These are phyloP conservation scores for Prunus mira DNA, from an alignment of 306 rosid genomes.

Conservation along the genomic window DNA sequence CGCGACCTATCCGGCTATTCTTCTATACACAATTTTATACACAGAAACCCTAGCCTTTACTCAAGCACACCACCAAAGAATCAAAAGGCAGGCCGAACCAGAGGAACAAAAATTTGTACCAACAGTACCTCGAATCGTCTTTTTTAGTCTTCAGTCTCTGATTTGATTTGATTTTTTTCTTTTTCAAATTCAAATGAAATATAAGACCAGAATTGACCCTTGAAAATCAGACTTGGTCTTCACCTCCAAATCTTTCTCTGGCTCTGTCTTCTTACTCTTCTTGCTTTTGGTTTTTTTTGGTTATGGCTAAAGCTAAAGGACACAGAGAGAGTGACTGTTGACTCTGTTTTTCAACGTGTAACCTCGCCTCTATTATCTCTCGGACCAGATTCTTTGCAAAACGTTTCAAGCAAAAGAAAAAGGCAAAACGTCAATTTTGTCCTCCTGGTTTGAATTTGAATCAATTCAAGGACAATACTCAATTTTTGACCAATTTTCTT, in stretches of 20 bases:
- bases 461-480: too few relatives aligned
- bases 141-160: not conserved
- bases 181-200: not conserved
- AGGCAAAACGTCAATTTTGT: too few relatives aligned
- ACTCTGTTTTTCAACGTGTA: not conserved
- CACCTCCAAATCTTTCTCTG: not conserved
- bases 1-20: not conserved
- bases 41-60: not conserved
- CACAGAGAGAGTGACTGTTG: not conserved
- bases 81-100: not conserved
- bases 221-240: not conserved
- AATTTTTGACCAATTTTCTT: too few relatives aligned
- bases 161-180: not conserved
- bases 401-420: not conserved
- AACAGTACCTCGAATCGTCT: not conserved
- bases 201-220: not conserved
- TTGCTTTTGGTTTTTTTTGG: not conserved
- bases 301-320: not conserved
- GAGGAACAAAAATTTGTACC: not conserved
- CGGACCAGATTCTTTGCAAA: not conserved
- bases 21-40: not conserved
- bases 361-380: not conserved
- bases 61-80: not conserved
- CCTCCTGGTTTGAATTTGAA: too few relatives aligned
- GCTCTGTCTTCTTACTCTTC: not conserved